Evolutionary conservation across 441 rosid genomes (phyloP), one percentile per base, ranked within the genome.

Genomic region (Erodium moschatum): DNA sequence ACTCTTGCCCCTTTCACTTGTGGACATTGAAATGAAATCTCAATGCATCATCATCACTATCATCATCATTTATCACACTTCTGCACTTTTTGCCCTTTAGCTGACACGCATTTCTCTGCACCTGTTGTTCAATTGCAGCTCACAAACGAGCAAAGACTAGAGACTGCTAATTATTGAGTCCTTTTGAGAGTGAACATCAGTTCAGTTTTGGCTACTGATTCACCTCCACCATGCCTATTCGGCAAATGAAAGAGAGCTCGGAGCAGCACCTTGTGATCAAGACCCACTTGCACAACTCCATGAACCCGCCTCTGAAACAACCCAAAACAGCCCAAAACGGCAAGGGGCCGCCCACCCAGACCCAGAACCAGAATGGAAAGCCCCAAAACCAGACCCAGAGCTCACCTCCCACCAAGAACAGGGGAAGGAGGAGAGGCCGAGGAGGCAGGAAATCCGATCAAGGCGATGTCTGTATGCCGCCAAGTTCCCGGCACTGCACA

Each of bases 371-470:
- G 29, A 74, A 70, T 70, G 13, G 78, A 46, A 84, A 86, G 61
- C 72, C 74, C 50, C 85, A 76, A 63, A 18, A 18, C 11, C 19
- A 5, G 10, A 77, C 63, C 76, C 89, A 85, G 77, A 73, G 83
- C 70, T 89, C 94, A 11, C 93, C 97, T 27, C 84, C 91, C 7
- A 60, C 81, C 0, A 94, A 85, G 76, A 85, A 74, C 65, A 84
- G 84, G 75, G 79, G 91, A 21, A 85, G 98, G 74, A 89, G 97
- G 65, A 87, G 97, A 74, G 90, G 92, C 9, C 85, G 98, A 69
- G 98, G 98, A 56, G 97, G 97, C 24, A 72, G 88, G 76, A 94
- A 91, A 78, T 88, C 94, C 72, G 97, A 94, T 74, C 99, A 89
- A 78, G 85, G 85, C 5, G 97, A 91, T 69, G 90, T 80, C 29